Conservation (phyloP, 805 yeast species). For the Saccharomyces jurei region DNA sequence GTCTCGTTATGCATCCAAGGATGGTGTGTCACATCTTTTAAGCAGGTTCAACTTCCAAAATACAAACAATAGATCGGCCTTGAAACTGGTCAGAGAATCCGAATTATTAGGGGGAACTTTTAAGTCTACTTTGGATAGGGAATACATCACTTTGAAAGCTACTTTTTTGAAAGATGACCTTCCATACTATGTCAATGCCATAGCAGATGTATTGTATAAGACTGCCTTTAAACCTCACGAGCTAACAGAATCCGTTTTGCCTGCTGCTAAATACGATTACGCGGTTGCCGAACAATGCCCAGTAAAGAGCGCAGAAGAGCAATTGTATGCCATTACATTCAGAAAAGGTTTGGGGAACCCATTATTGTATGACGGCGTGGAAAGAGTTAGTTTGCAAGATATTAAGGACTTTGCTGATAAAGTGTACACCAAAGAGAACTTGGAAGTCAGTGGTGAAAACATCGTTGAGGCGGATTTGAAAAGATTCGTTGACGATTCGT, state of each 20-base stretch:
- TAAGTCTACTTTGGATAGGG: slow-evolving; percentile 68
- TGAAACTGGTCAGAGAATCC: slow-evolving; percentile 88
- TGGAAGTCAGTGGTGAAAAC: slow-evolving; percentile 66
- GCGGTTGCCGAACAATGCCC: slow-evolving; percentile 45
- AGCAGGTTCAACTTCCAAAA: slow-evolving; percentile 78
- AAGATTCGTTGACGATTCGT: slow-evolving; percentile 58
- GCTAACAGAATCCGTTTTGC: slow-evolving; percentile 70
- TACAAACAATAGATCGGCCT: slow-evolving; percentile 75
- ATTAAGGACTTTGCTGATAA: slow-evolving; percentile 57
- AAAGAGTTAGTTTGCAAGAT: slow-evolving; percentile 51
- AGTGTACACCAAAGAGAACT: slow-evolving; percentile 62
- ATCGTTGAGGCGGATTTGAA: slow-evolving; percentile 63
- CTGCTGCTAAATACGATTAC: slow-evolving; percentile 63
- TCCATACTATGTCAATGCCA: slow-evolving; percentile 83
- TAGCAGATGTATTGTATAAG: slow-evolving; percentile 64
- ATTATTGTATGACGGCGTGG: slow-evolving; percentile 60
- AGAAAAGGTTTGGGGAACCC: slow-evolving; percentile 85
- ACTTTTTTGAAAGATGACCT: slow-evolving; percentile 78
- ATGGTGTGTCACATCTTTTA: slow-evolving; percentile 82
- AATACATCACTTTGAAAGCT: slow-evolving; percentile 70
- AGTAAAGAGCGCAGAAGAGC: slow-evolving; percentile 59
- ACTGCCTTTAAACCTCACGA: slow-evolving; percentile 79
- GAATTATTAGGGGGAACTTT: slow-evolving; percentile 87
- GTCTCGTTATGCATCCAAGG: slow-evolving; percentile 56
- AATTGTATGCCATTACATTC: slow-evolving; percentile 72